Percentiles rank a stretch among this genome's conserved stretches.
Conservation (phyloP, 2,329 filamentous ascomycete genomes). For the Scleromitrula shiraiana region DNA sequence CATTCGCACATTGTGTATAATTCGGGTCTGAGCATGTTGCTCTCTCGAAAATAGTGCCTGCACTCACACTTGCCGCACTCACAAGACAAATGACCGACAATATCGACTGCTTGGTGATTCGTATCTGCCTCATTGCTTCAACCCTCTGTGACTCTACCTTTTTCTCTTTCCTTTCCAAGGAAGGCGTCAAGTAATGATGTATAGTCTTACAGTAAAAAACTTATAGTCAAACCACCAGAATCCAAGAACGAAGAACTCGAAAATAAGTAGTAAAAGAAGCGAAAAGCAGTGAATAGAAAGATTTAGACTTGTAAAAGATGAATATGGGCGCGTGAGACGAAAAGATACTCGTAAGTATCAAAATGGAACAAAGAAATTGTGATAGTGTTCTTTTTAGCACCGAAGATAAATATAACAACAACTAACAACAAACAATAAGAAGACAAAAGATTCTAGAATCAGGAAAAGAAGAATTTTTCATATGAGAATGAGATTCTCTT, state of each 20-base stretch:
- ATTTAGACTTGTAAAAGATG: background rate
- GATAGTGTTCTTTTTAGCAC: no score
- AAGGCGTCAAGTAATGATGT: background rate
- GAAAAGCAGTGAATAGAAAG: background rate
- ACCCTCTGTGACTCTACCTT: background rate
- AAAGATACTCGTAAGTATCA: background rate
- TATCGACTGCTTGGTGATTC: conserved; percentile 11
- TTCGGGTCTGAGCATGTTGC: conserved; percentile 43
- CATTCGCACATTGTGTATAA: conserved; percentile 44
- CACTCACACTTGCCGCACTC: conserved; percentile 33
- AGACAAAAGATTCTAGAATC: conserved; percentile 22
- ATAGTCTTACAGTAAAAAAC: background rate
- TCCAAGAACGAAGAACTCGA: conserved; percentile 14
- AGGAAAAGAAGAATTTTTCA: conserved; percentile 13
- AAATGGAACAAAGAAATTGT: conserved; percentile 3
- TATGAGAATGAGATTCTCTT: conserved; percentile 11
- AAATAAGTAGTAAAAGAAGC: conserved; percentile 19
- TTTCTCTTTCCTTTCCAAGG: background rate
- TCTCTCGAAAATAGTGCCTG: conserved; percentile 35
- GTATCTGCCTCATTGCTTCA: conserved; percentile 18
- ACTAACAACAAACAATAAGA: conserved; percentile 1
- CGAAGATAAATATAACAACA: conserved; percentile 1
- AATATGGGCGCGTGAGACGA: background rate
- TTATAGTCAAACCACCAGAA: background rate
- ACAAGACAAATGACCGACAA: conserved; percentile 27